Percentiles rank a stretch among this genome's conserved stretches.
Evolutionary conservation across 805 yeast species (phyloP).

Genomic region (Saccharomycopsis vini): DNA sequence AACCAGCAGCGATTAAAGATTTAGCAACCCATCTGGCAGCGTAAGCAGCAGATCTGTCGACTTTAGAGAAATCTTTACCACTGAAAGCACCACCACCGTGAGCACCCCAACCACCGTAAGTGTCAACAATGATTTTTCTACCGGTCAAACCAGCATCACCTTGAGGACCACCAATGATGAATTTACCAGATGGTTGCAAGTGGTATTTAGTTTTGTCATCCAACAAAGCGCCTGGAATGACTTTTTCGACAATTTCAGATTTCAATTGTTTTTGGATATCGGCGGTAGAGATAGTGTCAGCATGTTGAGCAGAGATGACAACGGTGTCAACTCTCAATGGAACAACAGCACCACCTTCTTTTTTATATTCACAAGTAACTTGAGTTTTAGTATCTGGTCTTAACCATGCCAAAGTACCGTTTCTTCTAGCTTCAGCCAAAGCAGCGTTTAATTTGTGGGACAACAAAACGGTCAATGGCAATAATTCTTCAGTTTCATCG

Average conservation of each 20-base stretch:
- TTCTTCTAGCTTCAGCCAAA: constrained; percentile 94
- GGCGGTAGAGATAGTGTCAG: constrained; percentile 90
- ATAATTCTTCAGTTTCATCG: constrained; percentile 95
- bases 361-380: constrained; percentile 93
- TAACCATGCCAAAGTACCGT: constrained; percentile 89
- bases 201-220: constrained; percentile 95
- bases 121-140: constrained; percentile 98
- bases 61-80: constrained; percentile 99
- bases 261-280: constrained; percentile 75
- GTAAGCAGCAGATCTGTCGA: constrained; percentile 99
- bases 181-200: constrained; percentile 99
- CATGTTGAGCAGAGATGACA: constrained; percentile 96
- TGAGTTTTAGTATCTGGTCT: constrained; percentile 99
- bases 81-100: constrained; percentile 99
- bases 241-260: constrained; percentile 81
- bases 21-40: constrained; percentile 99
- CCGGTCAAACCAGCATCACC: constrained; percentile 99
- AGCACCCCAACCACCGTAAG: constrained; percentile 99
- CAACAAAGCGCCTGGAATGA: constrained; percentile 80
- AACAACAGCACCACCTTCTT: constrained; percentile 90
- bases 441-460: constrained; percentile 96
- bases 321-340: constrained; percentile 97
- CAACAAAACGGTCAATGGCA: constrained; percentile 89
- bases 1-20: constrained; percentile 88
- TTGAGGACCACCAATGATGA: constrained; percentile 99